Evolutionary conservation across 805 yeast species (phyloP).

Genomic region (Spathaspora boniae): DNA sequence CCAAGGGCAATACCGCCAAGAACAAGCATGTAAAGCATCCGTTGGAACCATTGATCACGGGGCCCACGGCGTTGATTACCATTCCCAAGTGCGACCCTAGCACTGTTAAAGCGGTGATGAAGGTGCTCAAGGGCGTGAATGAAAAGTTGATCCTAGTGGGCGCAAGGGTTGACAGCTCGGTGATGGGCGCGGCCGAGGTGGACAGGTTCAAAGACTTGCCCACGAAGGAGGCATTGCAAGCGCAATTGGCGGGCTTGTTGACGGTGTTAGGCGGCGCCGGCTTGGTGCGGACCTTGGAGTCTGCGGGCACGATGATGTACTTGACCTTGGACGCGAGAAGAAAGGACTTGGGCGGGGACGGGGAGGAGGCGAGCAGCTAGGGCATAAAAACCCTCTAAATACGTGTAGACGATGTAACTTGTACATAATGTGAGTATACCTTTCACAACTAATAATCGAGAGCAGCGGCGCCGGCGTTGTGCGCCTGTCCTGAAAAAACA

Average conservation of each 20-base stretch:
- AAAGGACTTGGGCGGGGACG: conserved; percentile 27
- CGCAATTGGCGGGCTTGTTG: conserved; percentile 79
- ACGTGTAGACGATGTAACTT: background rate
- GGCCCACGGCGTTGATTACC: conserved; percentile 82
- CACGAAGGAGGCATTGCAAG: conserved; percentile 63
- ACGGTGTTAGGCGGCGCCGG: conserved; percentile 89
- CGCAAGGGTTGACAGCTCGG: conserved; percentile 68
- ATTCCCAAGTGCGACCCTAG: conserved; percentile 70
- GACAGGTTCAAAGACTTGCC: conserved; percentile 72
- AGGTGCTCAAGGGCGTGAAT: conserved; percentile 55
- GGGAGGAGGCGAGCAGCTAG: conserved; percentile 13
- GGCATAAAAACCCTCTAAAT: conserved; percentile 2
- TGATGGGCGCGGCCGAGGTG: conserved; percentile 51
- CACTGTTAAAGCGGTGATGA: conserved; percentile 58
- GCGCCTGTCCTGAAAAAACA: too few species aligned
- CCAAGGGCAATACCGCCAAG: conserved; percentile 44
- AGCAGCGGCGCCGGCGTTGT: too few species aligned
- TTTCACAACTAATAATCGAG: too few species aligned
- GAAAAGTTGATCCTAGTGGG: conserved; percentile 82
- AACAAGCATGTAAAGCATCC: conserved; percentile 58
- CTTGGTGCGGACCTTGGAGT: conserved; percentile 73
- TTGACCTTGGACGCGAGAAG: conserved; percentile 62
- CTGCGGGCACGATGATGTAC: conserved; percentile 64
- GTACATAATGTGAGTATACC: conserved; percentile 1
- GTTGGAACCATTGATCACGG: conserved; percentile 62